Percentiles rank a stretch among this genome's conserved stretches.
Conservation (phyloP, 2,329 filamentous ascomycete species). For the Aspergillus amoenus region DNA sequence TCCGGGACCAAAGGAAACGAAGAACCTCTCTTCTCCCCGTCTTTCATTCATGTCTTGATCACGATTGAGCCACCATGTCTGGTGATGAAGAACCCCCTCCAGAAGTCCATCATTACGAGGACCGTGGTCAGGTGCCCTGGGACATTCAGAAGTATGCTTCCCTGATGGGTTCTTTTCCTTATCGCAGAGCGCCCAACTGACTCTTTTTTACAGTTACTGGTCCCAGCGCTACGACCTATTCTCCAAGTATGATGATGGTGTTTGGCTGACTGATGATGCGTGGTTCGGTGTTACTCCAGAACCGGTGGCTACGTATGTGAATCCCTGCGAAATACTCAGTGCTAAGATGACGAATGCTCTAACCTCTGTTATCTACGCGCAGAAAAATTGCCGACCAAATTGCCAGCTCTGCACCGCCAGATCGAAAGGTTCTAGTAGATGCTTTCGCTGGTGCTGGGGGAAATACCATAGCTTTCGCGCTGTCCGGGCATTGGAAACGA, state of each 20-base stretch:
- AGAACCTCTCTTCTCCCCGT: background rate
- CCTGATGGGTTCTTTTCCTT: background rate
- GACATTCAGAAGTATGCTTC: constrained; percentile 75
- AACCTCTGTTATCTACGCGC: background rate
- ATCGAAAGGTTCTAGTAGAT: constrained; percentile 73
- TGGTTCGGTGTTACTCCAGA: constrained; percentile 98
- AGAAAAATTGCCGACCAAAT: constrained; percentile 77
- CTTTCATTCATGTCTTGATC: constrained; percentile 8
- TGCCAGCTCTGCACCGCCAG: constrained; percentile 51
- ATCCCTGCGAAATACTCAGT: background rate
- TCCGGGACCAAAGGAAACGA: background rate
- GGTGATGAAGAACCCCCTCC: constrained; percentile 29
- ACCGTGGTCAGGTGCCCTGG: constrained; percentile 69
- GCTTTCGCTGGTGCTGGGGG: constrained; percentile 89
- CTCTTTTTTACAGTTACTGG: constrained; percentile 68
- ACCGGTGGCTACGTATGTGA: constrained; percentile 73
- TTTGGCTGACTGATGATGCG: constrained; percentile 87
- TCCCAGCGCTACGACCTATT: constrained; percentile 86
- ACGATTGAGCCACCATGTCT: constrained; percentile 26
- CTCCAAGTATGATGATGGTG: constrained; percentile 78
- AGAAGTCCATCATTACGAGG: constrained; percentile 68
- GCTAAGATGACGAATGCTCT: background rate
- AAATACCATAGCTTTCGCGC: constrained; percentile 92
- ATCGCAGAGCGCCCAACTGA: constrained; percentile 3
- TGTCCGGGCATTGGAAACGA: constrained; percentile 72